These are phyloP conservation scores for Cladophialophora carrionii DNA, from an alignment of 2,329 filamentous ascomycete genomes.

Conservation along the genomic window DNA sequence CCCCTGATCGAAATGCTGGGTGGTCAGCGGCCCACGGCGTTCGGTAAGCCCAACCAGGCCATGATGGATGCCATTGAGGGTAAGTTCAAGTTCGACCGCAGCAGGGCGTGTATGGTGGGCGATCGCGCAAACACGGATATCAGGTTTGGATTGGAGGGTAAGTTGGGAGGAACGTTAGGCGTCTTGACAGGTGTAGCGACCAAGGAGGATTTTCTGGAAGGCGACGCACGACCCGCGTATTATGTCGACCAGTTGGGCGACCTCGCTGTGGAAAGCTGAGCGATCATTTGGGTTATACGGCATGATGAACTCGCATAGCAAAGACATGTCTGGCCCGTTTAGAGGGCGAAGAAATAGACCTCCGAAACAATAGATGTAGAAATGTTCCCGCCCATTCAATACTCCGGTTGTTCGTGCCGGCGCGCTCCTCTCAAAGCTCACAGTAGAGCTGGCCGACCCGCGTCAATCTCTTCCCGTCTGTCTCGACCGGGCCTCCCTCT, in stretches of 20 bases:
- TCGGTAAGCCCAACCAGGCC: conserved; percentile 94
- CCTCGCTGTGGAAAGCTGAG: conserved; percentile 51
- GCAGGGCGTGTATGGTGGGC: conserved; percentile 90
- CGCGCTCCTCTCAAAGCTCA: conserved; percentile 3
- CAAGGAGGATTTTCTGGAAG: conserved; percentile 82
- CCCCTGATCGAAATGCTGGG: conserved; percentile 73
- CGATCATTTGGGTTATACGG: not conserved
- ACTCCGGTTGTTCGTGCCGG: too few relatives aligned
- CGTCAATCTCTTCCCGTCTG: conserved; percentile 20
- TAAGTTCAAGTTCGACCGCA: conserved; percentile 85
- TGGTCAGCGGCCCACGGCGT: conserved; percentile 67
- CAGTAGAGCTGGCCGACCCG: conserved; percentile 22
- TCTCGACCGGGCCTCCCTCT: not conserved
- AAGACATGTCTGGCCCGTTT: too few relatives aligned
- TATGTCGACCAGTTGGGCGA: conserved; percentile 87
- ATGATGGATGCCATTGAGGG: conserved; percentile 99
- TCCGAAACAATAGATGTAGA: conserved; percentile 12
- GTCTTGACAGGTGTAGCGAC: conserved; percentile 84
- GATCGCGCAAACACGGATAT: conserved; percentile 95
- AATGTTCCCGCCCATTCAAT: not conserved
- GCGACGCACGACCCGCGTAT: conserved; percentile 72
- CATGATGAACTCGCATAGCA: not conserved
- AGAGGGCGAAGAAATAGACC: conserved; percentile 9
- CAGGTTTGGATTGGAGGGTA: conserved; percentile 87
- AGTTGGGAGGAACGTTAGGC: conserved; percentile 84